Evolutionary conservation across 371 early-diverging fungal species (phyloP).

Genomic region (Mycotypha africana): DNA sequence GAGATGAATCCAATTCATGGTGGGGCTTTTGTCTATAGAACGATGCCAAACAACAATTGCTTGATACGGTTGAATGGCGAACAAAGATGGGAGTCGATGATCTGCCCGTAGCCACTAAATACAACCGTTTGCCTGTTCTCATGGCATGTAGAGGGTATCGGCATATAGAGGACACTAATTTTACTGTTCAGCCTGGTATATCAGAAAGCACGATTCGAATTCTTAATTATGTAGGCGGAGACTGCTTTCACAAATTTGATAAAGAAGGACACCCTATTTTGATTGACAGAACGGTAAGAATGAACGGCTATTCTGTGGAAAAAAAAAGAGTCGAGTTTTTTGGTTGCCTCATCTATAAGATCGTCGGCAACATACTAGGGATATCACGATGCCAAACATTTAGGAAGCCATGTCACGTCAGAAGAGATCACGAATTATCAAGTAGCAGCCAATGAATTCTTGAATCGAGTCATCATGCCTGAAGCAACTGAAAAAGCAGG

Average conservation of each 20-base stretch:
- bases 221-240: constrained; percentile 64
- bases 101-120: constrained; percentile 56
- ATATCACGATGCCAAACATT: constrained; percentile 62
- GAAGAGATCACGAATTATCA: constrained; percentile 65
- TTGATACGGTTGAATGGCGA: constrained; percentile 67
- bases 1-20: no score
- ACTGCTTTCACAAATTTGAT: constrained; percentile 78
- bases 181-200: constrained; percentile 51
- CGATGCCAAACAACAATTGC: constrained; percentile 60
- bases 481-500: constrained; percentile 63
- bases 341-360: no score
- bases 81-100: constrained; percentile 55
- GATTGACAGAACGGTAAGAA: constrained; percentile 70
- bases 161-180: constrained; percentile 59
- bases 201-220: constrained; percentile 58
- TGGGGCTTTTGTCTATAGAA: constrained; percentile 33
- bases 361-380: constrained; percentile 51
- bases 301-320: no score
- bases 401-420: constrained; percentile 55
- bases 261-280: constrained; percentile 72
- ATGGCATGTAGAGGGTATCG: constrained; percentile 66
- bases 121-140: constrained; percentile 58
- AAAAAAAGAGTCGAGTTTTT: no score
- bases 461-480: constrained; percentile 61
- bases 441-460: constrained; percentile 68